phyloP scores from a whole-genome alignment of 306 rosid genomes.

The Cucurbita argyrosperma region DNA sequence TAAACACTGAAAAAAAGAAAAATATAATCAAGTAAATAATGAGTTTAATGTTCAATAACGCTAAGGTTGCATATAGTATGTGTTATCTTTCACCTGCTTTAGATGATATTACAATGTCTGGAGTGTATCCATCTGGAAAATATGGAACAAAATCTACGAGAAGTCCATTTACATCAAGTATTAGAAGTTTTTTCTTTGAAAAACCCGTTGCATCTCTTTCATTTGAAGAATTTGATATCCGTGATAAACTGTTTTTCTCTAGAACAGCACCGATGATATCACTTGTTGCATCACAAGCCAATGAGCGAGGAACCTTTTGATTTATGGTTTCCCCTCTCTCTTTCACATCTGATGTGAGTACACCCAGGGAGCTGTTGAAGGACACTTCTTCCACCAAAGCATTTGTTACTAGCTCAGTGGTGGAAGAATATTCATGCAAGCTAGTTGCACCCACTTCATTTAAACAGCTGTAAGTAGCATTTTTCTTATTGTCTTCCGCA shows the following conservation, averaged over 20 bases:
- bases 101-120: slow-evolving; percentile 20
- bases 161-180: slow-evolving; percentile 81
- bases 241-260: not conserved
- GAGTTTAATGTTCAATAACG: not conserved
- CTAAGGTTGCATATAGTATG: not conserved
- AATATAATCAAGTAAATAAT: slow-evolving; percentile 3
- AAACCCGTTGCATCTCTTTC: slow-evolving; percentile 7
- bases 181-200: slow-evolving; percentile 65
- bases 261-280: not conserved
- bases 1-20: slow-evolving; percentile 44
- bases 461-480: not conserved
- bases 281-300: not conserved
- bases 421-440: not conserved
- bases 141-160: slow-evolving; percentile 53
- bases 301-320: not conserved
- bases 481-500: not conserved
- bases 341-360: not conserved
- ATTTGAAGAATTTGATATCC: not conserved
- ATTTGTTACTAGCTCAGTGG: not conserved
- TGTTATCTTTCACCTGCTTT: slow-evolving; percentile 39
- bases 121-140: slow-evolving; percentile 13
- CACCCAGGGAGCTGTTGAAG: not conserved
- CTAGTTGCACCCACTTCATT: not conserved
- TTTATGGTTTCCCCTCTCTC: not conserved
- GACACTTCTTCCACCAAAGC: not conserved